These are phyloP conservation scores for Saccharomycodes ludwigii DNA, from an alignment of 805 yeast genomes.

Conservation along the genomic window DNA sequence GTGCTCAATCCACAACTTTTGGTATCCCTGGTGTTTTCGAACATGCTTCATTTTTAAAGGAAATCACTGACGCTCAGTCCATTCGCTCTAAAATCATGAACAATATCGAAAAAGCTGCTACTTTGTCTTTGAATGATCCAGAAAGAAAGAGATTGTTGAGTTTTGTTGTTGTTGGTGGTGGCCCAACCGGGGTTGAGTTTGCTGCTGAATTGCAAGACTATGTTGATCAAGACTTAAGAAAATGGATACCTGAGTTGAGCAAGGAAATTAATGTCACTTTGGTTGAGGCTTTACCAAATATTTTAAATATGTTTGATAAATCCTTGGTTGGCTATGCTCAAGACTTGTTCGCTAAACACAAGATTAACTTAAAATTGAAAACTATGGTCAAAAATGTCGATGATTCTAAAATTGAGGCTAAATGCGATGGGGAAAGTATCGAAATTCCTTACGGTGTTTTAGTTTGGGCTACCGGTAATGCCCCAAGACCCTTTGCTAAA, in stretches of 20 bases:
- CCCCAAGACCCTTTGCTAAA: slow-evolving; percentile 65
- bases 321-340: slow-evolving; percentile 69
- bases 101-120: slow-evolving; percentile 77
- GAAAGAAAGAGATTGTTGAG: slow-evolving; percentile 78
- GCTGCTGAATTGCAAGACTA: slow-evolving; percentile 95
- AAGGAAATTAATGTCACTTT: slow-evolving; percentile 72
- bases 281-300: slow-evolving; percentile 86
- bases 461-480: slow-evolving; percentile 98
- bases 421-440: slow-evolving; percentile 52
- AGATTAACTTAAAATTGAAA: slow-evolving; percentile 66
- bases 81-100: slow-evolving; percentile 77
- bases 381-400: slow-evolving; percentile 85
- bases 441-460: slow-evolving; percentile 82
- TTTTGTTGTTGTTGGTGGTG: slow-evolving; percentile 94
- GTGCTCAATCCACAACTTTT: slow-evolving; percentile 89
- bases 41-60: slow-evolving; percentile 80
- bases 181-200: slow-evolving; percentile 97
- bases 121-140: slow-evolving; percentile 56
- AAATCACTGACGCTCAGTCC: slow-evolving; percentile 75
- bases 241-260: slow-evolving; percentile 81
- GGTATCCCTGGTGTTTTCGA: slow-evolving; percentile 92
- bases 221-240: slow-evolving; percentile 77
- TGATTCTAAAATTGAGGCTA: slow-evolving; percentile 56
- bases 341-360: slow-evolving; percentile 53
- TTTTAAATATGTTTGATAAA: slow-evolving; percentile 61